These are phyloP conservation scores for Talaromyces liani DNA, from an alignment of 495 filamentous ascomycete genomes.

Conservation along the genomic window DNA sequence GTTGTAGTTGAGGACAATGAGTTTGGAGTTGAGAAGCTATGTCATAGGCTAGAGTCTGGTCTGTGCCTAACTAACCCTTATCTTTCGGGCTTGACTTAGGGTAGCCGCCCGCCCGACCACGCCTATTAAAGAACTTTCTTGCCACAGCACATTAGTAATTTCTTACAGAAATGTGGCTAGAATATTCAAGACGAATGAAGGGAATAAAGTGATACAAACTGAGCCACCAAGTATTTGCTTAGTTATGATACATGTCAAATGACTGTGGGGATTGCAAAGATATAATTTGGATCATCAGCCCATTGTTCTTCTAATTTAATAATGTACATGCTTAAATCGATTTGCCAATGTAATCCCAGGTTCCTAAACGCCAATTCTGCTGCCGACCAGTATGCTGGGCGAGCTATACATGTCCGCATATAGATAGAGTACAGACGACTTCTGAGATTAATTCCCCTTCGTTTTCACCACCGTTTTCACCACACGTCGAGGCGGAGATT, in stretches of 20 bases:
- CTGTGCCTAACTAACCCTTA: background rate
- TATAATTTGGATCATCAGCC: background rate
- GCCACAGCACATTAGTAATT: background rate
- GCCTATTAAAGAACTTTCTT: background rate
- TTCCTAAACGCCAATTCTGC: background rate
- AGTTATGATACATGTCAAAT: background rate
- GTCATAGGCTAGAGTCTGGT: background rate
- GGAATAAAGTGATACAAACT: background rate
- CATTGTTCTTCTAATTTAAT: background rate
- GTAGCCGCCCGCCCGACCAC: background rate
- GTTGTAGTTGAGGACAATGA: background rate
- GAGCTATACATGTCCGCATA: background rate
- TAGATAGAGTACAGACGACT: background rate
- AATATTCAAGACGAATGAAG: background rate
- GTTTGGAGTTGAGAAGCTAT: slow-evolving; percentile 5
- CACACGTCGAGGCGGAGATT: background rate
- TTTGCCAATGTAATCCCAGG: background rate
- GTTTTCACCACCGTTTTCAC: background rate
- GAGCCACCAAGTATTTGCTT: background rate
- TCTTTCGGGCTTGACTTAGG: background rate
- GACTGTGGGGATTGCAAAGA: background rate
- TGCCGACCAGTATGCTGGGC: background rate
- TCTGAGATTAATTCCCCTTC: background rate
- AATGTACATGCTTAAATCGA: slow-evolving; percentile 2
- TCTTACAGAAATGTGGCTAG: background rate